Conservation (phyloP, 2,329 filamentous ascomycete species). For the Diaporthe capsici region DNA sequence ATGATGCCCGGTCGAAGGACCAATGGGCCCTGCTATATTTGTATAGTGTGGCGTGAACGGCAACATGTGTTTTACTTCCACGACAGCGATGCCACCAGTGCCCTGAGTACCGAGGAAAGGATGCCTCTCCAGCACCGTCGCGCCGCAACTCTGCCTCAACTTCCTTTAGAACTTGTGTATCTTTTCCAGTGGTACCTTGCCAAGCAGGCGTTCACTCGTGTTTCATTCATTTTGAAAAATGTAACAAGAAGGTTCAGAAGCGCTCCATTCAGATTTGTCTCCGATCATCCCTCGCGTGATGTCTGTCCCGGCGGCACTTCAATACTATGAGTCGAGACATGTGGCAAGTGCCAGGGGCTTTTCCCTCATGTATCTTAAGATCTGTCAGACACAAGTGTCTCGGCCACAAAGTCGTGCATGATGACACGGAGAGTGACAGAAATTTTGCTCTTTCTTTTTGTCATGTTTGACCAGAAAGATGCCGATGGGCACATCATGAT, state of each 20-base stretch:
- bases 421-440: too few relatives aligned
- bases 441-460: too few relatives aligned
- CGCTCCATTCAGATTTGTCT: too few relatives aligned
- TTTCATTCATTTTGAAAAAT: not conserved
- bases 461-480: not conserved
- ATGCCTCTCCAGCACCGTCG: not conserved
- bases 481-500: not conserved
- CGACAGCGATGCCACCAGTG: too few relatives aligned
- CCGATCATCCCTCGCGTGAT: not conserved
- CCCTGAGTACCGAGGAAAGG: not conserved
- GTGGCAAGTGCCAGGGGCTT: not conserved
- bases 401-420: not conserved
- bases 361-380: not conserved
- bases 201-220: not conserved
- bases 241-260: not conserved
- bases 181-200: not conserved
- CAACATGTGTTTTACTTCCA: not conserved
- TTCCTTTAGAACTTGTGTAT: not conserved
- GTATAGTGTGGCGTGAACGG: not conserved
- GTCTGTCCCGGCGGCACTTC: too few relatives aligned
- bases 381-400: not conserved
- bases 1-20: too few relatives aligned
- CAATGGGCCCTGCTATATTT: not conserved
- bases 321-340: not conserved
- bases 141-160: not conserved